Percentiles rank a stretch among this genome's conserved stretches.
Conservation (phyloP, 306 rosid species). For the Sesbania bispinosa region DNA sequence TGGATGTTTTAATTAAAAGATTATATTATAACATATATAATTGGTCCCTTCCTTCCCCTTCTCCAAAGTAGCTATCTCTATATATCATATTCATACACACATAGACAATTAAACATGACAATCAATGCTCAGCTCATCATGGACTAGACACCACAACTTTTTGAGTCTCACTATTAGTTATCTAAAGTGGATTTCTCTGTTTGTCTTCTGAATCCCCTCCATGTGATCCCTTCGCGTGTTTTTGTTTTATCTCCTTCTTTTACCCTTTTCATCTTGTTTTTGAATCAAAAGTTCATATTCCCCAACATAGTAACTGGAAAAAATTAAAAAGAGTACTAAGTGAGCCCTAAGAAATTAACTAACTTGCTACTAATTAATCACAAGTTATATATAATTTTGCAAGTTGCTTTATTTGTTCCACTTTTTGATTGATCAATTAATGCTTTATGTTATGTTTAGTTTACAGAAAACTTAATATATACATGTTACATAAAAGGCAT, state of each 20-base stretch:
- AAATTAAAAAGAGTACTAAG: too few relatives aligned
- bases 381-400: not conserved
- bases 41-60: conserved; percentile 66
- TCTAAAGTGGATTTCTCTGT: conserved; percentile 39
- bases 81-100: conserved; percentile 39
- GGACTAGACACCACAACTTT: conserved; percentile 49
- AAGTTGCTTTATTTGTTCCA: not conserved
- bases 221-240: conserved; percentile 21
- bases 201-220: conserved; percentile 35
- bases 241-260: not conserved
- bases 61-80: conserved; percentile 43
- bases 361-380: too few relatives aligned
- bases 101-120: conserved; percentile 31
- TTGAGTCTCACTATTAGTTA: conserved; percentile 36
- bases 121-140: conserved; percentile 37
- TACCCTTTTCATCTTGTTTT: not conserved
- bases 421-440: not conserved
- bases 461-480: not conserved
- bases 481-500: not conserved
- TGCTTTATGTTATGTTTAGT: too few relatives aligned
- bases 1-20: conserved; percentile 31
- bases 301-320: too few relatives aligned
- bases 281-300: too few relatives aligned
- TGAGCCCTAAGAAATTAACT: too few relatives aligned
- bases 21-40: conserved; percentile 19